These are phyloP conservation scores for Conticribra guillardii DNA, from an alignment of 108 stramenopile genomes.

Conservation along the genomic window DNA sequence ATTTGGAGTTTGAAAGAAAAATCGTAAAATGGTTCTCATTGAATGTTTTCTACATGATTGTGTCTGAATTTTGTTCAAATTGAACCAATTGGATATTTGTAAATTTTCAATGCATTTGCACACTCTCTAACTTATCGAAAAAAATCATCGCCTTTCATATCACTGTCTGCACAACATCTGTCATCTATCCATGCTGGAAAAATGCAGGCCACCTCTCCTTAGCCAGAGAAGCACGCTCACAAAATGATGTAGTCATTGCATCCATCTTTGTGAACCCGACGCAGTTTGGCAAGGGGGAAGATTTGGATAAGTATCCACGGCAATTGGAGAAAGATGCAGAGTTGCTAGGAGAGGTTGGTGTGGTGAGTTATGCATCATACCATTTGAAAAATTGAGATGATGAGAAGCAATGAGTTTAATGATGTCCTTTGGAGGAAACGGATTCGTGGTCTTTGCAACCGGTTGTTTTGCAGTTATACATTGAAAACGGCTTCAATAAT, in stretches of 20 bases:
- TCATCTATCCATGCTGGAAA: too few species aligned
- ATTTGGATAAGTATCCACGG: slow-evolving; percentile 95
- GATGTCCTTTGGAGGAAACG: too few species aligned
- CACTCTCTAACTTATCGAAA: too few species aligned
- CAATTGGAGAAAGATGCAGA: slow-evolving; percentile 84
- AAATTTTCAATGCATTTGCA: slow-evolving; percentile 8
- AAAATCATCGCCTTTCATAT: too few species aligned
- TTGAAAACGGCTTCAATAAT: too few species aligned
- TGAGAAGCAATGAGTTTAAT: too few species aligned
- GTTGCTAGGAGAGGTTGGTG: slow-evolving; percentile 67
- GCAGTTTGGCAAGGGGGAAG: slow-evolving; percentile 95
- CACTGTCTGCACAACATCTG: too few species aligned
- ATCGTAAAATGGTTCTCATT: not conserved
- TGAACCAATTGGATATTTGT: too few species aligned
- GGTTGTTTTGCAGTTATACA: too few species aligned
- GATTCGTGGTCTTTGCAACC: too few species aligned
- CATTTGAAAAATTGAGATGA: not conserved
- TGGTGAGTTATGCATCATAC: slow-evolving; percentile 45
- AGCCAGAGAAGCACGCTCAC: slow-evolving; percentile 65
- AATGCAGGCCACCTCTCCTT: slow-evolving; percentile 74
- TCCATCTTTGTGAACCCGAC: slow-evolving; percentile 98
- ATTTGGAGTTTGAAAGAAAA: too few species aligned
- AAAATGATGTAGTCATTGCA: slow-evolving; percentile 89
- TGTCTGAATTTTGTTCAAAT: not conserved
- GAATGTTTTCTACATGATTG: not conserved